Conservation (phyloP, 2,329 filamentous ascomycete species). For the Leptosphaerulina australis region DNA sequence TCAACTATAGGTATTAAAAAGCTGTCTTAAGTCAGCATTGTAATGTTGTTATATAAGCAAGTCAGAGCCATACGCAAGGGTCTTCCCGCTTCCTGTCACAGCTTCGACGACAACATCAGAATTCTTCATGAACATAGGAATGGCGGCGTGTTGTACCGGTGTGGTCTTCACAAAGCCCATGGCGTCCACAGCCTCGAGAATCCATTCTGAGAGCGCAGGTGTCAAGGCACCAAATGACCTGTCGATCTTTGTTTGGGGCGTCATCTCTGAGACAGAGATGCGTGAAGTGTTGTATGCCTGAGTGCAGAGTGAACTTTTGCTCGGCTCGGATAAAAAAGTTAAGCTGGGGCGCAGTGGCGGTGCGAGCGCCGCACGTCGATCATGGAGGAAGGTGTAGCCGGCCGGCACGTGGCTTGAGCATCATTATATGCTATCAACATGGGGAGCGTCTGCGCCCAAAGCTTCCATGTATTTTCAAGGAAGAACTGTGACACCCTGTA, state of each 20-base stretch:
- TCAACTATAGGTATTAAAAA: slow-evolving; percentile 86
- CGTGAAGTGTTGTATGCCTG: slow-evolving; percentile 12
- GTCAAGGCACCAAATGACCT: slow-evolving; percentile 72
- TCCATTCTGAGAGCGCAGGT: slow-evolving; percentile 78
- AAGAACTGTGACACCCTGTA: neutral
- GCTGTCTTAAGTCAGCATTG: slow-evolving; percentile 17
- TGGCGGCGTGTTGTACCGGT: slow-evolving; percentile 90
- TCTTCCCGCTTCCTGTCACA: slow-evolving; percentile 47
- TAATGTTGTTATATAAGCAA: neutral
- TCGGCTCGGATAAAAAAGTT: slow-evolving; percentile 25
- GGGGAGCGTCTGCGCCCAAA: too few relatives aligned
- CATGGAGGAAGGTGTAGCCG: neutral
- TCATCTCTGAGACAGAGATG: slow-evolving; percentile 29
- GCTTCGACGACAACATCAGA: slow-evolving; percentile 92
- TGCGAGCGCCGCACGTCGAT: slow-evolving; percentile 8
- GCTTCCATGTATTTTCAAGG: neutral
- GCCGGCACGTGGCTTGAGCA: neutral
- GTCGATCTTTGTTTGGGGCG: slow-evolving; percentile 40
- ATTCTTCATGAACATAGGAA: slow-evolving; percentile 85
- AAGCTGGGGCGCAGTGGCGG: slow-evolving; percentile 13
- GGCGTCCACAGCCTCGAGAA: slow-evolving; percentile 78
- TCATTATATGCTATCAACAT: neutral
- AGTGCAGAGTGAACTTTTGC: slow-evolving; percentile 9
- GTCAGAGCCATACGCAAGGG: slow-evolving; percentile 33
- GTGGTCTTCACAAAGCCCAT: slow-evolving; percentile 91